phyloP scores from a whole-genome alignment of 2,329 filamentous ascomycete species.

The Escovopsis sp. region DNA sequence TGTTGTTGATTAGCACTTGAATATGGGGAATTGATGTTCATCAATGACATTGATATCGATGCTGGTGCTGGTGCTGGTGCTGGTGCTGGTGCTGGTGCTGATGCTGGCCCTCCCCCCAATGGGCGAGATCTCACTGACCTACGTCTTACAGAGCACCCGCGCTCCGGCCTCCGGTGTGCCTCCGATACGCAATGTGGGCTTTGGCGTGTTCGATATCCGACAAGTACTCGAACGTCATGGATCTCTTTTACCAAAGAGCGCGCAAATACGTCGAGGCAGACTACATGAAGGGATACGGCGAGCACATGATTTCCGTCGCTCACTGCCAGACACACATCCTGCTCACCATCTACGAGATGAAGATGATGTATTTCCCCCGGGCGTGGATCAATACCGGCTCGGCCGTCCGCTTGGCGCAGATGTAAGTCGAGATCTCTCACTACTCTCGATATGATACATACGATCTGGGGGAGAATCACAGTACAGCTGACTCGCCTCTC shows the following conservation, averaged over 20 bases:
- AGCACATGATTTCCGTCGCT: slow-evolving; percentile 71
- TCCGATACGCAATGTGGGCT: slow-evolving; percentile 96
- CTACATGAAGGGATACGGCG: slow-evolving; percentile 84
- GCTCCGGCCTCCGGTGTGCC: slow-evolving; percentile 70
- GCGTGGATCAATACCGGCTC: slow-evolving; percentile 88
- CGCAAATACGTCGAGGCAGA: slow-evolving; percentile 84
- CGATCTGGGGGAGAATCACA: no score
- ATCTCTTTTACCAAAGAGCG: slow-evolving; percentile 78
- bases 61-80: no score
- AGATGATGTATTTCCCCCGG: slow-evolving; percentile 91
- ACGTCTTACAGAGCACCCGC: slow-evolving; percentile 46
- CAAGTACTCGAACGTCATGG: slow-evolving; percentile 64
- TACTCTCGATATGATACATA: no score
- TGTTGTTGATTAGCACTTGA: no score
- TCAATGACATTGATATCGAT: no score
- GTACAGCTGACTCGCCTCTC: not conserved
- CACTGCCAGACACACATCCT: slow-evolving; percentile 78
- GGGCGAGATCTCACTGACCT: not conserved
- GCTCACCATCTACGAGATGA: slow-evolving; percentile 79
- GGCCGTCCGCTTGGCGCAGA: slow-evolving; percentile 66
- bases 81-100: no score
- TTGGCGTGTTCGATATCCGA: slow-evolving; percentile 74
- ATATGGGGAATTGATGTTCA: no score
- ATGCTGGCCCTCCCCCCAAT: no score
- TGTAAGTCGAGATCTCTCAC: slow-evolving; percentile 35